Percentiles rank a stretch among this genome's conserved stretches.
phyloP scores from a whole-genome alignment of 2,329 filamentous ascomycete genomes.

The Trichoderma citrinoviride region DNA sequence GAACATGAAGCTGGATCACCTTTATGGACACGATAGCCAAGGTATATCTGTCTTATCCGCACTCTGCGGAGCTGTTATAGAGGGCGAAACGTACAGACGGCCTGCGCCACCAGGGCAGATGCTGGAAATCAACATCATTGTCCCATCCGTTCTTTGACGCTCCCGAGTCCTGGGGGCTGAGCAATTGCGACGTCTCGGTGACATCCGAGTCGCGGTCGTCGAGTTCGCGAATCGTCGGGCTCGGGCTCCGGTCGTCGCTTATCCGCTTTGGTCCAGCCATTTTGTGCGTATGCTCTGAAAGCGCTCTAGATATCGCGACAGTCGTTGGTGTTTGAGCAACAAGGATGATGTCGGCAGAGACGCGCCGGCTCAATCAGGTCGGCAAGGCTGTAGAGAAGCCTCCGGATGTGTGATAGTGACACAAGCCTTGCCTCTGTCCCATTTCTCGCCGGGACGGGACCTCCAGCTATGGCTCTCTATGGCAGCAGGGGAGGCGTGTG shows the following conservation, averaged over 20 bases:
- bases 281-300: not conserved
- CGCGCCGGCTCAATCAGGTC: conserved; percentile 13
- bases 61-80: not conserved
- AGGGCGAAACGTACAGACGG: conserved; percentile 53
- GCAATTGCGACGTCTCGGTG: conserved; percentile 41
- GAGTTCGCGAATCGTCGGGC: conserved; percentile 18
- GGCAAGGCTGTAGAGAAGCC: conserved; percentile 1
- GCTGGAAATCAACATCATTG: conserved; percentile 53
- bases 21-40: not conserved
- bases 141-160: conserved; percentile 19
- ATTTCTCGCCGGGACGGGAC: conserved; percentile 13
- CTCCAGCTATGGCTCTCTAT: not conserved
- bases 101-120: conserved; percentile 59
- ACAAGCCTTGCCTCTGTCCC: conserved; percentile 4
- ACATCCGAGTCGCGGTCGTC: conserved; percentile 22
- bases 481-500: not conserved
- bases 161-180: conserved; percentile 32
- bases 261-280: conserved; percentile 19
- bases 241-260: not conserved
- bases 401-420: conserved; percentile 4
- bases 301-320: not conserved
- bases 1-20: too few relatives aligned
- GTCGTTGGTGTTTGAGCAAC: not conserved
- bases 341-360: not conserved
- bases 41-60: not conserved